phyloP scores from a whole-genome alignment of 306 rosid species.

The Sphenostylis stenocarpa region DNA sequence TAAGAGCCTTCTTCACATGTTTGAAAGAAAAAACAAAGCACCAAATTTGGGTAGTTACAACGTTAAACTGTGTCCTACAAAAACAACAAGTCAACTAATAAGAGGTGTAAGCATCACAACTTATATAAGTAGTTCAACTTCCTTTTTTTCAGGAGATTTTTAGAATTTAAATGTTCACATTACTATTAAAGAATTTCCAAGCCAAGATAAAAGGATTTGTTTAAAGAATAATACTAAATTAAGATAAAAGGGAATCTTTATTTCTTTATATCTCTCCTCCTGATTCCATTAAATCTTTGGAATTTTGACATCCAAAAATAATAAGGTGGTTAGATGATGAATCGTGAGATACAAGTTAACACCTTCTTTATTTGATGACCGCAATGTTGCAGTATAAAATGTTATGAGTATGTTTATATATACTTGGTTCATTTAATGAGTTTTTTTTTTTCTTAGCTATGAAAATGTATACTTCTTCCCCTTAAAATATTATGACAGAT shows the following conservation, averaged over 20 bases:
- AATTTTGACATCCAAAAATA: too few relatives aligned
- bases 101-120: neutral
- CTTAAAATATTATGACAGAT: neutral
- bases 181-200: neutral
- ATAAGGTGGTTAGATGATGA: constrained; percentile 4
- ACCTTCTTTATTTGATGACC: neutral
- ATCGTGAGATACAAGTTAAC: neutral
- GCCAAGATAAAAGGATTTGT: neutral
- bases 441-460: neutral
- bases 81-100: neutral
- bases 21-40: too few relatives aligned
- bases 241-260: too few relatives aligned
- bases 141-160: constrained; percentile 51
- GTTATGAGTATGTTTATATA: constrained; percentile 2
- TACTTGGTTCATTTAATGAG: constrained; percentile 1
- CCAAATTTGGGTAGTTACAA: too few relatives aligned
- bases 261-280: too few relatives aligned
- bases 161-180: constrained; percentile 41
- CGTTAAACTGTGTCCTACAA: neutral
- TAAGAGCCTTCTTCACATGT: too few relatives aligned
- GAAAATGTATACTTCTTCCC: neutral
- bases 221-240: neutral
- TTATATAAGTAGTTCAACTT: neutral
- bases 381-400: neutral
- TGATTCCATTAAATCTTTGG: too few relatives aligned